Percentiles rank a stretch among this genome's conserved stretches.
These are phyloP conservation scores for Aspergillus caelatus DNA, from an alignment of 2,329 filamentous ascomycete genomes.

Conservation along the genomic window DNA sequence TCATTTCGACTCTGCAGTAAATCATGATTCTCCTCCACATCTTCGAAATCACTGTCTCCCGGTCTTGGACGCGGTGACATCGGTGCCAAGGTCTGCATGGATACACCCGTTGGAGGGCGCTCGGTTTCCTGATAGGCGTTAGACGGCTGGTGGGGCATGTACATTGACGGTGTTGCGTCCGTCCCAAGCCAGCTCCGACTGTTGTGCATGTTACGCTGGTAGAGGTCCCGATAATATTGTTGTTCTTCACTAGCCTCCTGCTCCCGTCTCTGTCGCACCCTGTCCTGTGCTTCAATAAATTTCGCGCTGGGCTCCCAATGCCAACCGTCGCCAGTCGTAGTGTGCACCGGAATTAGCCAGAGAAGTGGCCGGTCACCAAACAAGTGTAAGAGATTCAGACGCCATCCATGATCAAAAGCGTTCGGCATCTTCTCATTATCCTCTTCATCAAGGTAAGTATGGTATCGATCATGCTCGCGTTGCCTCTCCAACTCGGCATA, in stretches of 20 bases:
- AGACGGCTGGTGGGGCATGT: constrained; percentile 24
- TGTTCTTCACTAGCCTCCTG: constrained; percentile 33
- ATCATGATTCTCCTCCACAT: constrained; percentile 25
- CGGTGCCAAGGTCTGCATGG: constrained; percentile 46
- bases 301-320: constrained; percentile 81
- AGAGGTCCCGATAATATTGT: constrained; percentile 38
- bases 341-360: constrained; percentile 81
- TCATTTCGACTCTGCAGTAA: constrained; percentile 15
- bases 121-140: constrained; percentile 27
- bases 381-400: constrained; percentile 75
- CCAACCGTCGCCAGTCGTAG: constrained; percentile 91
- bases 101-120: constrained; percentile 43
- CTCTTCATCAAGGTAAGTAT: constrained; percentile 84
- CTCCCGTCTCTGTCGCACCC: constrained; percentile 33
- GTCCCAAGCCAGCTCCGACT: constrained; percentile 30
- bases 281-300: constrained; percentile 68
- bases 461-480: constrained; percentile 69
- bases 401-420: constrained; percentile 88
- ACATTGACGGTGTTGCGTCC: constrained; percentile 21
- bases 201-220: constrained; percentile 38
- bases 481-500: constrained; percentile 63
- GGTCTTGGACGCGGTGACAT: constrained; percentile 41
- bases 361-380: constrained; percentile 73
- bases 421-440: constrained; percentile 87
- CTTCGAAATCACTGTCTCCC: constrained; percentile 39